Percentiles rank a stretch among this genome's conserved stretches.
phyloP scores from a whole-genome alignment of 2,329 filamentous ascomycete genomes.

The Didymella glomerata region DNA sequence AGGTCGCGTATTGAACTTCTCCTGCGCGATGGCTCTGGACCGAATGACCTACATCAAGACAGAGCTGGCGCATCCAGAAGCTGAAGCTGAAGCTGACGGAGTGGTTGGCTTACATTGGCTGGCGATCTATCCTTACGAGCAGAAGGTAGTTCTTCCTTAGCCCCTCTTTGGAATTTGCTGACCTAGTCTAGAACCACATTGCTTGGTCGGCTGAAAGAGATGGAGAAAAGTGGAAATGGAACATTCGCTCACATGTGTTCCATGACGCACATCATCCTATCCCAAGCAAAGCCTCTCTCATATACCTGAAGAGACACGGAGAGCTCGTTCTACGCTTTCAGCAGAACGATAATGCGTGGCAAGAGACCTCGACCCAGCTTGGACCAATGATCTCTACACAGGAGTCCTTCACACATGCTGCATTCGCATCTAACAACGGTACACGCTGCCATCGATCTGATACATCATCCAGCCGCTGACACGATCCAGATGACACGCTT shows the following conservation, averaged over 20 bases:
- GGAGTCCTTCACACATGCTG: slow-evolving; percentile 52
- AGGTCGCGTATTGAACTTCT: slow-evolving; percentile 79
- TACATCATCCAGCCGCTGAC: background rate
- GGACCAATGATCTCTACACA: slow-evolving; percentile 74
- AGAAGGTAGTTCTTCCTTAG: slow-evolving; percentile 39
- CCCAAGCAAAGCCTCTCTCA: slow-evolving; percentile 73
- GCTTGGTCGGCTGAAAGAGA: slow-evolving; percentile 52
- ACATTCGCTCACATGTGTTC: slow-evolving; percentile 70
- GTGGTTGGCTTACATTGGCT: slow-evolving; percentile 91
- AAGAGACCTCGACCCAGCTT: slow-evolving; percentile 76
- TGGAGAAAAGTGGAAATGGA: slow-evolving; percentile 70
- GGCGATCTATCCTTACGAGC: slow-evolving; percentile 53
- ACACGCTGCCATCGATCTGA: background rate
- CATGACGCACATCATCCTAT: slow-evolving; percentile 78
- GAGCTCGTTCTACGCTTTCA: slow-evolving; percentile 79
- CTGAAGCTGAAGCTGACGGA: slow-evolving; percentile 79
- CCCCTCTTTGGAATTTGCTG: background rate
- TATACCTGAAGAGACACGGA: slow-evolving; percentile 79
- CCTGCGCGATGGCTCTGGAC: slow-evolving; percentile 76
- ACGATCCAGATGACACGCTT: slow-evolving; percentile 57
- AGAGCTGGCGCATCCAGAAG: slow-evolving; percentile 72
- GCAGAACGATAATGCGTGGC: slow-evolving; percentile 75
- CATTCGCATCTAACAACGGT: slow-evolving; percentile 73
- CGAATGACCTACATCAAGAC: slow-evolving; percentile 69
- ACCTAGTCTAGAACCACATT: slow-evolving; percentile 45